A percentile compares a stretch with the other conserved stretches of the same genome.
Conservation (phyloP, 1,139 yeast species). For the Taphrina sp. region DNA sequence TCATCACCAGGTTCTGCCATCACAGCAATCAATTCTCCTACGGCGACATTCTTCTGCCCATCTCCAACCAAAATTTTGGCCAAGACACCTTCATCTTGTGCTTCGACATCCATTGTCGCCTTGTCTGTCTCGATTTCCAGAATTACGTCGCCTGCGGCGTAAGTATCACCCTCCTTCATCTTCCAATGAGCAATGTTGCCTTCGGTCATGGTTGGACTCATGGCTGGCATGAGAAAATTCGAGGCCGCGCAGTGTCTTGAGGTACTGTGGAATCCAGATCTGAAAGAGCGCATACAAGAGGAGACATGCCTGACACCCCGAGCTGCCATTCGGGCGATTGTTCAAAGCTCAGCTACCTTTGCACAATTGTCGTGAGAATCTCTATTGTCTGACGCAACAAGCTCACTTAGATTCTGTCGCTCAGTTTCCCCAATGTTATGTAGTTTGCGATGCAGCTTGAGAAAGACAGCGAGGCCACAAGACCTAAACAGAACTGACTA, state of each 20-base stretch:
- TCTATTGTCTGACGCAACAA: no score
- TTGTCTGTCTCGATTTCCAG: constrained; percentile 98
- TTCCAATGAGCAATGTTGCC: constrained; percentile 98
- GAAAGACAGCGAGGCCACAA: no score
- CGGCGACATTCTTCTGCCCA: constrained; percentile 76
- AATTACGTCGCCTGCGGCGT: constrained; percentile 81
- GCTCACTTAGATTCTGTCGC: no score
- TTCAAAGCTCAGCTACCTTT: no score
- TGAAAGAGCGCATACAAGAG: not conserved
- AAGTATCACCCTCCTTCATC: constrained; percentile 73
- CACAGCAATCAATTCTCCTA: constrained; percentile 86
- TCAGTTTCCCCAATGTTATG: no score
- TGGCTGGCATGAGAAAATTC: constrained; percentile 81
- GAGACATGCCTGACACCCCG: not conserved
- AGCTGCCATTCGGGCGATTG: no score
- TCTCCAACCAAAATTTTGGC: constrained; percentile 68
- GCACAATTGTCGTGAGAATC: no score
- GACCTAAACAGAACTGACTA: no score
- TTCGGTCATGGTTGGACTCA: constrained; percentile 98
- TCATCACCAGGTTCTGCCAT: constrained; percentile 89
- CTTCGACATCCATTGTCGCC: constrained; percentile 98
- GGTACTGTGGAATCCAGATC: not conserved
- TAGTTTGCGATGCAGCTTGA: no score
- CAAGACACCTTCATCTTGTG: constrained; percentile 91
- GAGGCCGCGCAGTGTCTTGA: constrained; percentile 47